phyloP scores from a whole-genome alignment of 2,329 filamentous ascomycete genomes.

The Pyrenochaeta sp. region DNA sequence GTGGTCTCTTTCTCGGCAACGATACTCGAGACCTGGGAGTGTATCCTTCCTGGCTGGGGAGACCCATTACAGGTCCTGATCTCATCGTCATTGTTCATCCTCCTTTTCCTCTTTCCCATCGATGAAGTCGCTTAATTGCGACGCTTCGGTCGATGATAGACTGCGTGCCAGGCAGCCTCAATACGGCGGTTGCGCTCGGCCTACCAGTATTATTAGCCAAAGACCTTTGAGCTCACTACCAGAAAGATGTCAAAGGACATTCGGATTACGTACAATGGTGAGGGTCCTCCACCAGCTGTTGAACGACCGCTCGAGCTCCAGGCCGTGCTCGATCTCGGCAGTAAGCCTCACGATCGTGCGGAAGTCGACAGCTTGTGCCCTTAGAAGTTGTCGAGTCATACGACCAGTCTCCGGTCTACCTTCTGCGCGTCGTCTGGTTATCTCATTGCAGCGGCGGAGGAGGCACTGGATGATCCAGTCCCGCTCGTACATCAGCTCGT shows the following conservation, averaged over 20 bases:
- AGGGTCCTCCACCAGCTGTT: background rate
- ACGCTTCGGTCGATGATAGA: background rate
- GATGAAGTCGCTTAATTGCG: background rate
- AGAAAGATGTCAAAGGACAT: background rate
- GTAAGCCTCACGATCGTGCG: background rate
- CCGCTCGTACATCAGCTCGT: background rate
- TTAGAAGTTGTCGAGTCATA: too few relatives aligned
- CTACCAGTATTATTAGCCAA: conserved; percentile 1
- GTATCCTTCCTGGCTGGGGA: conserved; percentile 2
- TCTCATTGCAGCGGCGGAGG: background rate
- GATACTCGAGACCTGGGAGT: background rate
- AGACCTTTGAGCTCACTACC: background rate
- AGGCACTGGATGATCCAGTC: background rate
- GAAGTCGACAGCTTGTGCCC: background rate
- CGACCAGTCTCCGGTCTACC: background rate
- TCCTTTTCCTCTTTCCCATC: background rate
- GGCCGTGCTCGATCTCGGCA: background rate
- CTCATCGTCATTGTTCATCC: background rate
- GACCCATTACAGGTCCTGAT: conserved; percentile 6
- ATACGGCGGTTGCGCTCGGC: background rate
- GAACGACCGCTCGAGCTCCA: background rate
- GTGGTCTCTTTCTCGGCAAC: background rate
- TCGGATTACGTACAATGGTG: background rate
- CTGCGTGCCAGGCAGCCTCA: background rate
- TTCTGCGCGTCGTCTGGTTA: background rate